Percentiles rank a stretch among this genome's conserved stretches.
Evolutionary conservation across 345 rosid genomes (phyloP).

Genomic region (Noccaea bulbosa): DNA sequence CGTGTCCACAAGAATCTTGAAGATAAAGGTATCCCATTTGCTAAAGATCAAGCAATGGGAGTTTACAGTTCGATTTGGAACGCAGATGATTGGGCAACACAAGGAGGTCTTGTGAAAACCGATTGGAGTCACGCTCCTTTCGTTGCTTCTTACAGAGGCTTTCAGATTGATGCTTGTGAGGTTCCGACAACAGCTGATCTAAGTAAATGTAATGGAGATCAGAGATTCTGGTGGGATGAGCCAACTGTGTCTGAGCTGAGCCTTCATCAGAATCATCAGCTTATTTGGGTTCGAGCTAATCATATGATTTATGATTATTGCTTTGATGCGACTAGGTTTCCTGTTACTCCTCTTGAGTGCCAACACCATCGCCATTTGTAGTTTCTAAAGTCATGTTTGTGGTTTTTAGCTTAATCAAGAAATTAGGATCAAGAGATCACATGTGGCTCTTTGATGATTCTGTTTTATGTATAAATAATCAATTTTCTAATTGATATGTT

Average conservation of each 20-base stretch:
- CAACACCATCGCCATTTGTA: constrained; percentile 85
- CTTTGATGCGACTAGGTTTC: constrained; percentile 70
- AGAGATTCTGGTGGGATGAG: constrained; percentile 92
- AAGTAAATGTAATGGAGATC: constrained; percentile 57
- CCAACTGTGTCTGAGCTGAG: constrained; percentile 72
- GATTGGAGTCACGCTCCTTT: constrained; percentile 98
- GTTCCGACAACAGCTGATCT: constrained; percentile 55
- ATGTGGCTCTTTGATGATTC: constrained; percentile 45
- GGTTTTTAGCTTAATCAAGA: background rate
- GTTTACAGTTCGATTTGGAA: constrained; percentile 99
- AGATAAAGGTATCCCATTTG: constrained; percentile 81
- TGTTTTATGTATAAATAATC: constrained; percentile 43
- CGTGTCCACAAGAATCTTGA: constrained; percentile 88
- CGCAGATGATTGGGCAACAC: constrained; percentile 99
- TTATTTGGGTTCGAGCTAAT: constrained; percentile 87
- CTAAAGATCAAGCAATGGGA: constrained; percentile 96
- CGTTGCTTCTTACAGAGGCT: constrained; percentile 77
- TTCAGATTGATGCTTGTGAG: constrained; percentile 83
- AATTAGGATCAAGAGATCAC: constrained; percentile 20
- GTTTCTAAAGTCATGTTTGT: background rate
- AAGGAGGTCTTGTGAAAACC: constrained; percentile 92
- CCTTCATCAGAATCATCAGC: constrained; percentile 92
- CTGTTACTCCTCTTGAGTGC: constrained; percentile 82
- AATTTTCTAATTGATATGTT: constrained; percentile 14
- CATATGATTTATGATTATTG: constrained; percentile 96